A percentile compares a stretch with the other conserved stretches of the same genome.
These are phyloP conservation scores for Gautieria morchelliformis DNA, from an alignment of 768 basidiomycete species.

Conservation along the genomic window DNA sequence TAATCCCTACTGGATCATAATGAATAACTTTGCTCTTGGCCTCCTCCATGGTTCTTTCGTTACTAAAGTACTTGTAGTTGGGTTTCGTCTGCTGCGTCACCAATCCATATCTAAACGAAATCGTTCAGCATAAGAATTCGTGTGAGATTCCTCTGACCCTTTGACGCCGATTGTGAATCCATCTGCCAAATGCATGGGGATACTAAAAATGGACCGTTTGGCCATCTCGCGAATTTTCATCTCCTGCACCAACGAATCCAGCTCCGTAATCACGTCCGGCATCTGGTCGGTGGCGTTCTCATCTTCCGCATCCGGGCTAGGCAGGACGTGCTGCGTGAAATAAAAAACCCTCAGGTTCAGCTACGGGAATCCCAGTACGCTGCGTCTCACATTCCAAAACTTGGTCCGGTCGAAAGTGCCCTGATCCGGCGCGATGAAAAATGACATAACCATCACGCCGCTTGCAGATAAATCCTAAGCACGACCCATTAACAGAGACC, in stretches of 20 bases:
- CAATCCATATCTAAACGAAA: slow-evolving; percentile 60
- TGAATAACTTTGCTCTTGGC: slow-evolving; percentile 62
- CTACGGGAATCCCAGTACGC: neutral
- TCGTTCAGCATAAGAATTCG: neutral
- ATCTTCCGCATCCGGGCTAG: slow-evolving; percentile 33
- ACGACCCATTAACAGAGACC: neutral
- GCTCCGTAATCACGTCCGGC: slow-evolving; percentile 57
- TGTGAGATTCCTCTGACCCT: slow-evolving; percentile 38
- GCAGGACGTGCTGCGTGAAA: slow-evolving; percentile 46
- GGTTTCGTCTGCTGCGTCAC: slow-evolving; percentile 86
- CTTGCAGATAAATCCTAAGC: slow-evolving; percentile 71
- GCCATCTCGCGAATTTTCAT: slow-evolving; percentile 77
- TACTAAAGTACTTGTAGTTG: slow-evolving; percentile 71
- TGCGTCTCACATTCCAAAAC: slow-evolving; percentile 63
- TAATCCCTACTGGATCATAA: slow-evolving; percentile 52
- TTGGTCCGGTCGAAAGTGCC: slow-evolving; percentile 62
- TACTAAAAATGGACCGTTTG: slow-evolving; percentile 73
- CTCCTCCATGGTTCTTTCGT: slow-evolving; percentile 73
- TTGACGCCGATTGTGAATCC: slow-evolving; percentile 73
- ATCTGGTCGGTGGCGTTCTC: slow-evolving; percentile 40
- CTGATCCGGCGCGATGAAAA: slow-evolving; percentile 69
- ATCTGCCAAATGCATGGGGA: slow-evolving; percentile 72
- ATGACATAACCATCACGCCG: slow-evolving; percentile 75
- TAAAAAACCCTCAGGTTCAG: neutral
- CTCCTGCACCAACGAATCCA: slow-evolving; percentile 24